Base-by-base conservation (phyloP, 164 flowering plant species). In the Annona cherimola region DNA sequence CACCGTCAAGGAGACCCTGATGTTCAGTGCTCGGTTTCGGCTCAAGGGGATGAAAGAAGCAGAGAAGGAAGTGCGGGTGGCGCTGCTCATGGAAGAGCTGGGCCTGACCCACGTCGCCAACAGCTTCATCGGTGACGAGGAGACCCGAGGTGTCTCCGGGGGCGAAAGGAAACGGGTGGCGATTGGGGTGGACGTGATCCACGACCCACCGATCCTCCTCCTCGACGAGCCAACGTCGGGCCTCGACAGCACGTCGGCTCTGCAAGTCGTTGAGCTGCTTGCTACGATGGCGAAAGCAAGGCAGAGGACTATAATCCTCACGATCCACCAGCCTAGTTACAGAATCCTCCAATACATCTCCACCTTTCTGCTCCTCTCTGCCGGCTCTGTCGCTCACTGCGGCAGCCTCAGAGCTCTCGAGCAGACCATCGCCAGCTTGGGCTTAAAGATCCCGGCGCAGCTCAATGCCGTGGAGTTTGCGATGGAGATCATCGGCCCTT, bases 151-250 rank as follows among this genome's bases (percentile, higher is more conserved):
- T 39, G 82, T 92, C 12, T 92, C 97, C 0, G 99, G 99, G 7
- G 99, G 97, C 54, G 99, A 94, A 77, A 72, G 91, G 73, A 91
- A 90, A 66, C 76, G 99, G 74, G 95, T 94, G 0, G 91, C 97
- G 0, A 91, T 94, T 18, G 99, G 94, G 0, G 87, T 90, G 6
- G 99, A 92, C n/a, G 77, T 94, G 75, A 90, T 94, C 64, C 90
- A 90, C 55, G 92, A 94, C 68, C 99, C 97, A 0, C 78, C 88
- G 1, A 83, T 94, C 73, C 71, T 94, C 14, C 81, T 94, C 41
- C 86, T 94, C 0, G 97, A 94, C 69, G 99, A 94, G 71, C 99
- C 99, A 16, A 94, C 99, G 69, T 91, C 99, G 40, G 98, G 99
- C 2, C 86, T 94, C 2, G 99, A 94, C 66, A 90, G 97, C 82